Conservation (phyloP, 305 asterid species). For the Fraxinus greggii region DNA sequence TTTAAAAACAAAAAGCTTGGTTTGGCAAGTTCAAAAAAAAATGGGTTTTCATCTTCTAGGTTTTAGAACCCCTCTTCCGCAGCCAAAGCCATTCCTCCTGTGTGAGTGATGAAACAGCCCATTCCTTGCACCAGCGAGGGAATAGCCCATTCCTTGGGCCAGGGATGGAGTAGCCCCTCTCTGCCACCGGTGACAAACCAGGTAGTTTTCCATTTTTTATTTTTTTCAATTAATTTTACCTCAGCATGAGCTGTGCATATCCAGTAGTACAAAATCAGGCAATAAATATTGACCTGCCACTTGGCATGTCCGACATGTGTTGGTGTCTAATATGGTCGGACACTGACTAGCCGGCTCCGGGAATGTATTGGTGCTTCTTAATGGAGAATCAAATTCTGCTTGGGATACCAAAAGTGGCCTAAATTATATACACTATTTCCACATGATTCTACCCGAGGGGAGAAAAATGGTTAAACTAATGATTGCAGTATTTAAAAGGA, state of each 20-base stretch:
- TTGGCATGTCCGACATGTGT: not conserved
- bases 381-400: slow-evolving; percentile 7
- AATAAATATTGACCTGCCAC: not conserved
- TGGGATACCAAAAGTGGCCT: not conserved
- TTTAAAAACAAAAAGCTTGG: not conserved
- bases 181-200: not conserved
- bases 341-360: not conserved
- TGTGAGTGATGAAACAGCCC: not conserved
- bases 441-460: slow-evolving; percentile 3
- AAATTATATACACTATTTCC: slow-evolving; percentile 1
- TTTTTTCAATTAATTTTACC: not conserved
- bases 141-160: not conserved
- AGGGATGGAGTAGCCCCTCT: not conserved
- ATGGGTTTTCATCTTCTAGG: not conserved
- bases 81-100: not conserved
- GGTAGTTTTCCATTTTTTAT: not conserved
- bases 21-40: not conserved
- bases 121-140: not conserved
- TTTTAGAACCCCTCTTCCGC: not conserved
- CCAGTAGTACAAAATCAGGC: not conserved
- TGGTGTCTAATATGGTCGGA: not conserved
- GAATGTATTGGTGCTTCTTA: not conserved
- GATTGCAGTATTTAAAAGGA: slow-evolving; percentile 20
- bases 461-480: slow-evolving; percentile 9
- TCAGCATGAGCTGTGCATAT: not conserved